Percentiles rank a stretch among this genome's conserved stretches.
Evolutionary conservation across 73 alveolate genomes (phyloP).

Genomic region (Paramecium sonneborni): DNA sequence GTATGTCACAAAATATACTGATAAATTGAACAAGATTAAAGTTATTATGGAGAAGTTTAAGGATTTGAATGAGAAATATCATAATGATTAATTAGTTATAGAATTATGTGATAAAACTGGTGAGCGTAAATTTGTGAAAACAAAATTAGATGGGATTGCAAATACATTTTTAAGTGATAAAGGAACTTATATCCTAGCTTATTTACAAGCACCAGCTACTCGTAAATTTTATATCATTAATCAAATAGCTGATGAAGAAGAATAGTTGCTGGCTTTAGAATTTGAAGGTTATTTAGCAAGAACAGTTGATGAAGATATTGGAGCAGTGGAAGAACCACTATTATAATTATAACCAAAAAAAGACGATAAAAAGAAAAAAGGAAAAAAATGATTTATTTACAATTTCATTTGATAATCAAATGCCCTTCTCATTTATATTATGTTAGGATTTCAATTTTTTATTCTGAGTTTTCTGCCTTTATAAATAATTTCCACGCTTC

Average conservation of each 20-base stretch:
- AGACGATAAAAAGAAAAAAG: conserved; percentile 66
- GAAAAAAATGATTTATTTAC: conserved; percentile 40
- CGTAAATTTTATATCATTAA: neutral
- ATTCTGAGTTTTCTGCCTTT: neutral
- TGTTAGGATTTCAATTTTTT: neutral
- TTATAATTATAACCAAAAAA: conserved; percentile 6
- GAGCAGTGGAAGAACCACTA: conserved; percentile 68
- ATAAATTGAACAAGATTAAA: conserved; percentile 42
- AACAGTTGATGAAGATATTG: conserved; percentile 63
- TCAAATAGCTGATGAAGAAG: conserved; percentile 61
- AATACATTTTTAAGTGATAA: conserved; percentile 61
- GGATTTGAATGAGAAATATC: conserved; percentile 53
- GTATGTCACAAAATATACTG: conserved; percentile 36
- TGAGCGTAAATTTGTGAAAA: conserved; percentile 60
- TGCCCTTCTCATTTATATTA: neutral
- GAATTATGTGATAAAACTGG: conserved; percentile 66
- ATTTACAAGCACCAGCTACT: conserved; percentile 22
- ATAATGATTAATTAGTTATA: conserved; percentile 46
- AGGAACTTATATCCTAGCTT: conserved; percentile 57
- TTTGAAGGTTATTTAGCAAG: conserved; percentile 63
- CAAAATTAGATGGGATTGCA: conserved; percentile 55
- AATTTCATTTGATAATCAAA: neutral
- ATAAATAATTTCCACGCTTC: neutral
- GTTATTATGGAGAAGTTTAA: conserved; percentile 7
- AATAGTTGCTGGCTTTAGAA: conserved; percentile 45